Conservation (phyloP, 192 early-diverging fungal species). For the Backusella australiensis region DNA sequence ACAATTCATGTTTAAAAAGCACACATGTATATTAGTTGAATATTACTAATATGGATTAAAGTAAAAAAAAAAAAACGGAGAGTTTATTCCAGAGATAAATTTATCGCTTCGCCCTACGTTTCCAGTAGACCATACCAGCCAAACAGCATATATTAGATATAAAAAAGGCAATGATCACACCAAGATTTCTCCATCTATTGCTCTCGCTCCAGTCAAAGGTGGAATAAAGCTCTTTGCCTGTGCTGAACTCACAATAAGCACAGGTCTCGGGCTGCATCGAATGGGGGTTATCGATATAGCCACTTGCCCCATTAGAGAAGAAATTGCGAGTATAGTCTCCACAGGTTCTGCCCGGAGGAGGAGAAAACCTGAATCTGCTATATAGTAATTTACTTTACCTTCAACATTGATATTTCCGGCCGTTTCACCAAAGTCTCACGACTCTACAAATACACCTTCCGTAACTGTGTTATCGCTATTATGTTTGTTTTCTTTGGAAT, state of each 20-base stretch:
- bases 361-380: slow-evolving; percentile 23
- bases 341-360: slow-evolving; percentile 50
- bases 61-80: too few relatives aligned
- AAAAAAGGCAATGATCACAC: slow-evolving; percentile 50
- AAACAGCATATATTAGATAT: slow-evolving; percentile 45
- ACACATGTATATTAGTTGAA: too few relatives aligned
- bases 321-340: slow-evolving; percentile 40
- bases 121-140: slow-evolving; percentile 32
- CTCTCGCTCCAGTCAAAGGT: slow-evolving; percentile 46
- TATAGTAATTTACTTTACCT: background rate
- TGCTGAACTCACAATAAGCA: slow-evolving; percentile 45
- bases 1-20: too few relatives aligned
- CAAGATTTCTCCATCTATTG: slow-evolving; percentile 60
- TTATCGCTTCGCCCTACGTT: slow-evolving; percentile 40
- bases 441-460: background rate
- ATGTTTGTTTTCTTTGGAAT: too few relatives aligned
- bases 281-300: slow-evolving; percentile 53
- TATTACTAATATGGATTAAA: too few relatives aligned
- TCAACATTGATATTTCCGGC: background rate
- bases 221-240: slow-evolving; percentile 31
- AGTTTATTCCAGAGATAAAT: background rate
- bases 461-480: background rate
- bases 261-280: slow-evolving; percentile 40
- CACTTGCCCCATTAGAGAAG: slow-evolving; percentile 41
- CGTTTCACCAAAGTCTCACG: background rate